Percentiles rank a stretch among this genome's conserved stretches.
Evolutionary conservation across 1,284 basidiomycete species (phyloP).

Genomic region (Xerocomus minutiporus): DNA sequence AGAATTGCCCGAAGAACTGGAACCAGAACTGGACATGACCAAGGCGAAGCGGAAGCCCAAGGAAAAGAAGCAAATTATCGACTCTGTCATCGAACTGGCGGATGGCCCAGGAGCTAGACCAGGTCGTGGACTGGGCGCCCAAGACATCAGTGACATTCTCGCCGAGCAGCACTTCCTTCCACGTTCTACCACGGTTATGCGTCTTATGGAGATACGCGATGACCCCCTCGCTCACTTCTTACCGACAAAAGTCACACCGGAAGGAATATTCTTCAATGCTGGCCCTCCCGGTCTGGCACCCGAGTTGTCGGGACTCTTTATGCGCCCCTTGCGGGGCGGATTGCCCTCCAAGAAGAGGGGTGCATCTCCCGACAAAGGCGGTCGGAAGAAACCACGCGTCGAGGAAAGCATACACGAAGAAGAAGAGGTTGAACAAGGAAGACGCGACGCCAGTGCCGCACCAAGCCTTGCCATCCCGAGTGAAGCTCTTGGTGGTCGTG

Average conservation of each 20-base stretch:
- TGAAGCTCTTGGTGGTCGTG: constrained; percentile 46
- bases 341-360: constrained; percentile 51
- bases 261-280: constrained; percentile 73
- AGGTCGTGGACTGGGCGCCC: constrained; percentile 49
- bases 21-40: constrained; percentile 28
- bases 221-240: constrained; percentile 85
- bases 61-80: constrained; percentile 77
- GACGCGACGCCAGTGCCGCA: constrained; percentile 59
- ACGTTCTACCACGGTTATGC: constrained; percentile 75
- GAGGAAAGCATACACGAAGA: constrained; percentile 46
- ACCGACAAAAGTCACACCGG: constrained; percentile 68
- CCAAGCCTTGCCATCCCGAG: constrained; percentile 53
- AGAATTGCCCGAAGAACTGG: constrained; percentile 37
- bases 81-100: constrained; percentile 79
- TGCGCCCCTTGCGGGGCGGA: constrained; percentile 62
- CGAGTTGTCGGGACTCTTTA: constrained; percentile 78
- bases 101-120: constrained; percentile 62
- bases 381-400: constrained; percentile 59
- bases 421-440: constrained; percentile 63
- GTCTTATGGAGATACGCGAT: constrained; percentile 76
- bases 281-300: constrained; percentile 79
- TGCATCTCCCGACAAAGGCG: constrained; percentile 47
- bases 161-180: constrained; percentile 80
- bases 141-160: constrained; percentile 70
- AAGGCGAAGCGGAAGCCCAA: constrained; percentile 54